These are phyloP conservation scores for Monosporascus cannonballus DNA, from an alignment of 2,329 filamentous ascomycete genomes.

Conservation along the genomic window DNA sequence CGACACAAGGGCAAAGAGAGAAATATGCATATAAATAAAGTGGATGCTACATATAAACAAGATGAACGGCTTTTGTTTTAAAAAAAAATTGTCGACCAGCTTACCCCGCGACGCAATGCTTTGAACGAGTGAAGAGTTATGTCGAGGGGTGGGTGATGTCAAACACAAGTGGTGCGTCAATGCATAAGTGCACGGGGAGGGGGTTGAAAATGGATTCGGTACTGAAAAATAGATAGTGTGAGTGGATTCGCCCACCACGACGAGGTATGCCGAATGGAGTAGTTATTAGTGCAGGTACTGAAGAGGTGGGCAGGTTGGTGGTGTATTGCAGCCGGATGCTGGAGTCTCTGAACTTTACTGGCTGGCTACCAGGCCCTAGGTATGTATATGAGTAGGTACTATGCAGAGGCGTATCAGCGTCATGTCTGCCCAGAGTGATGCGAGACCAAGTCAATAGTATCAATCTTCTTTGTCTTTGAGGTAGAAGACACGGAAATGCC, in stretches of 20 bases:
- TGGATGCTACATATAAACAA: background rate
- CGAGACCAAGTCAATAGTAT: no score
- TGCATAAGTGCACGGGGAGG: background rate
- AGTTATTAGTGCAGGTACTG: background rate
- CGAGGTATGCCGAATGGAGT: background rate
- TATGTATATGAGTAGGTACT: background rate
- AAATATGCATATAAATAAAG: background rate
- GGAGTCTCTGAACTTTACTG: background rate
- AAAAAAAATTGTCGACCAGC: no score
- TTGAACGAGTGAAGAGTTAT: background rate
- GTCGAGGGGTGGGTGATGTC: background rate
- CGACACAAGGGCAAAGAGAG: background rate
- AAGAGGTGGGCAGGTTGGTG: no score
- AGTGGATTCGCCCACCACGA: background rate
- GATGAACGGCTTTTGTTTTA: background rate
- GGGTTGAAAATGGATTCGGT: background rate
- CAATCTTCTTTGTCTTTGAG: no score
- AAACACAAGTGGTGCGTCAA: background rate
- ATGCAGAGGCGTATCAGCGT: background rate
- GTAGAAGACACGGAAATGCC: no score
- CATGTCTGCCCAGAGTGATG: background rate
- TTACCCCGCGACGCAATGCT: background rate
- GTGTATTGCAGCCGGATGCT: no score
- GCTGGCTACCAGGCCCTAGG: background rate
- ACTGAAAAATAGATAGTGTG: background rate